These are phyloP conservation scores for Breynia disticha DNA, from an alignment of 441 rosid genomes.

Conservation along the genomic window DNA sequence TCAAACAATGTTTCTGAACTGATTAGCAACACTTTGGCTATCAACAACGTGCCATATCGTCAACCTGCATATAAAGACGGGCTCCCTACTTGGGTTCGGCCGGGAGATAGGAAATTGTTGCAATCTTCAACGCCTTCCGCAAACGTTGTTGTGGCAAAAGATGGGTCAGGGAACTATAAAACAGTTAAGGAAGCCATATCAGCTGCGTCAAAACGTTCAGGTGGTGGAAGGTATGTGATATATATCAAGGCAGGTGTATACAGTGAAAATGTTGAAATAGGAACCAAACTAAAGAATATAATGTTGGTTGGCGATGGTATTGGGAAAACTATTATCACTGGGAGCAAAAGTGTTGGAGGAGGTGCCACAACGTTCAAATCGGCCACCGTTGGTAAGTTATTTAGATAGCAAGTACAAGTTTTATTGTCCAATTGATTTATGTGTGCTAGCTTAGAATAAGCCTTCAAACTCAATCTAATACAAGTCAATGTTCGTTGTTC, in stretches of 20 bases:
- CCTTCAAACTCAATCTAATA: not conserved
- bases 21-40: slow-evolving; percentile 49
- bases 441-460: too few relatives aligned
- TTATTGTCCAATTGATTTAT: too few relatives aligned
- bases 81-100: slow-evolving; percentile 63
- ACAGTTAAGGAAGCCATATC: slow-evolving; percentile 58
- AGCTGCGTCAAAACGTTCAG: slow-evolving; percentile 33
- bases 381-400: slow-evolving; percentile 66
- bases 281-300: slow-evolving; percentile 36
- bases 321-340: slow-evolving; percentile 59
- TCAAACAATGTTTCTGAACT: slow-evolving; percentile 51
- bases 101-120: slow-evolving; percentile 54
- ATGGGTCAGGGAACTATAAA: slow-evolving; percentile 53
- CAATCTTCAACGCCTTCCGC: slow-evolving; percentile 29
- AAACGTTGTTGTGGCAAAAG: slow-evolving; percentile 64
- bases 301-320: slow-evolving; percentile 77
- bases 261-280: slow-evolving; percentile 49
- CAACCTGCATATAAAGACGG: slow-evolving; percentile 33
- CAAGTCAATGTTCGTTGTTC: not conserved
- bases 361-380: slow-evolving; percentile 75
- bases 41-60: slow-evolving; percentile 26
- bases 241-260: slow-evolving; percentile 64
- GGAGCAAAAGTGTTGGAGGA: slow-evolving; percentile 61
- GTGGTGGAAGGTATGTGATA: slow-evolving; percentile 53
- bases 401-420: too few relatives aligned